Conservation (phyloP, 1,284 basidiomycete genomes). For the Tetrapyrgos nigripes region DNA sequence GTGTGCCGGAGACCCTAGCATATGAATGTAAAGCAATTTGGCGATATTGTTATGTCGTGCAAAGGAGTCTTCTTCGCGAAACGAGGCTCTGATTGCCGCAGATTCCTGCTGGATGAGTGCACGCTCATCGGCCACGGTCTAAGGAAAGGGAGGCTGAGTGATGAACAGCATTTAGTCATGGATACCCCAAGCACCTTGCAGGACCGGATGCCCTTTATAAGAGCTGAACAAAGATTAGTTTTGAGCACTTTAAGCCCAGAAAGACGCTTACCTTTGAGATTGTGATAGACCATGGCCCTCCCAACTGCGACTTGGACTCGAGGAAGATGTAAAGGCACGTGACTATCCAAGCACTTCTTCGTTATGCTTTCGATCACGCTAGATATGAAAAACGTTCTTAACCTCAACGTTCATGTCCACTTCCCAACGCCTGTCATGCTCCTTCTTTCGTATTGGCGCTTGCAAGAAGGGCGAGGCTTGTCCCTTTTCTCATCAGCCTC, state of each 20-base stretch:
- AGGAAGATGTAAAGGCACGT: too few relatives aligned
- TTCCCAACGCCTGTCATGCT: not conserved
- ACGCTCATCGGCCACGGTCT: slow-evolving; percentile 99
- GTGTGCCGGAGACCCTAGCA: slow-evolving; percentile 99
- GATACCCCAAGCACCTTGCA: slow-evolving; percentile 74
- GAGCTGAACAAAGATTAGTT: slow-evolving; percentile 56
- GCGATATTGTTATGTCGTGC: slow-evolving; percentile 97
- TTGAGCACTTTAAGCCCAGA: slow-evolving; percentile 19
- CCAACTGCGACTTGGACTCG: not conserved
- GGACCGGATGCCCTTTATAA: slow-evolving; percentile 94
- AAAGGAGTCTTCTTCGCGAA: slow-evolving; percentile 96
- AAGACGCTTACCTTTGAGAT: slow-evolving; percentile 79
- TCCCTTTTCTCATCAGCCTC: slow-evolving; percentile 8
- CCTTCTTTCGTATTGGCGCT: slow-evolving; percentile 17
- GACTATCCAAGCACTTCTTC: too few relatives aligned
- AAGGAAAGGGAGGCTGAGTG: slow-evolving; percentile 27
- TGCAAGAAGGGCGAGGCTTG: not conserved
- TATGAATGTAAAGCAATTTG: slow-evolving; percentile 99
- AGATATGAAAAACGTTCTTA: too few relatives aligned
- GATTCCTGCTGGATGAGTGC: slow-evolving; percentile 98
- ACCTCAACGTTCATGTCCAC: not conserved
- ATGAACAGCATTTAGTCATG: slow-evolving; percentile 12
- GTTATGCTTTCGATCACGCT: too few relatives aligned
- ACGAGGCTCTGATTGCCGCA: slow-evolving; percentile 96
- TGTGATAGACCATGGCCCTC: slow-evolving; percentile 80